Conservation (phyloP, 2,329 filamentous ascomycete genomes). For the Ophiostoma ips region DNA sequence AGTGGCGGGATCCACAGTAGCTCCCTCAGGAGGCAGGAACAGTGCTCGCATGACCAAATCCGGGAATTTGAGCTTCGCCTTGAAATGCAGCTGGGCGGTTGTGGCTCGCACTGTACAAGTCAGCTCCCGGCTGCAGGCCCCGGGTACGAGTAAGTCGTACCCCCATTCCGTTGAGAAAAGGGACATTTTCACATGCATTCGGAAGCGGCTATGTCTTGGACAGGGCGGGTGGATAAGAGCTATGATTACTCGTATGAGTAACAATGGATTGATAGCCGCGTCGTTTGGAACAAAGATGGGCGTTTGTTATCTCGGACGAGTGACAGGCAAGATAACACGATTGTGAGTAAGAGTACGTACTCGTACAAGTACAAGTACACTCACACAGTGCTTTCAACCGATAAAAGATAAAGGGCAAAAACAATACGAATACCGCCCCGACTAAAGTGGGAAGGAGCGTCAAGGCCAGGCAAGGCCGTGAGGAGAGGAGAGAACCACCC, state of each 20-base stretch:
- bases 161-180: not conserved
- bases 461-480: not conserved
- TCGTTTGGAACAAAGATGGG: not conserved
- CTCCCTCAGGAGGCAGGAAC: not conserved
- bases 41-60: slow-evolving; percentile 5
- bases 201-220: not conserved
- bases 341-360: no score
- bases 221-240: not conserved
- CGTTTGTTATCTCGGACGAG: not conserved
- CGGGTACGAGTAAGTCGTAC: no score
- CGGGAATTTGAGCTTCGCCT: not conserved
- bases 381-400: no score
- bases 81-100: not conserved
- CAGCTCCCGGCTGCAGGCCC: not conserved
- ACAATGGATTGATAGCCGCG: not conserved
- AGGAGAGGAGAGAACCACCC: slow-evolving; percentile 1
- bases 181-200: not conserved
- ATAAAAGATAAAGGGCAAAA: not conserved
- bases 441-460: not conserved
- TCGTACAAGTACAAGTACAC: no score
- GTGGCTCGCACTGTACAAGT: not conserved
- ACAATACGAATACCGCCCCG: not conserved
- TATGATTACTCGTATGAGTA: not conserved
- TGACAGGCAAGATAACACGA: not conserved
- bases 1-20: not conserved